Base-by-base conservation (phyloP, 768 basidiomycete genomes). In the Suillus americanus region DNA sequence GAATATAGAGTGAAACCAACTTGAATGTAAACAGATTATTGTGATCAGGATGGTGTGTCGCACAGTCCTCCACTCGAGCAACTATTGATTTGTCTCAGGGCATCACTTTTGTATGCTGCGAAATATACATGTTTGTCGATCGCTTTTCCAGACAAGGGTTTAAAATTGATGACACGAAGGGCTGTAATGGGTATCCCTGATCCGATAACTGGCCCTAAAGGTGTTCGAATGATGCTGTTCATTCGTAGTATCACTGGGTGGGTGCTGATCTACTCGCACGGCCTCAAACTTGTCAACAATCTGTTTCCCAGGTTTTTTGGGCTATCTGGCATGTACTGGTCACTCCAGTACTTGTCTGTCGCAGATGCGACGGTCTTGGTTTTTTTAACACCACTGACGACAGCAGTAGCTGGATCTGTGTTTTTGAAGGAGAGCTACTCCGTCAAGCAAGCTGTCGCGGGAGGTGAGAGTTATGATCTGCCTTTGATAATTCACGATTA, bases 351-450 rank as follows among this genome's bases (percentile, higher is more conserved):
- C 73, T 82, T 95, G 4, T 89, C 90, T 0, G 79, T 95, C 0
- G 89, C 89, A 1, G 94, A 95, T 72, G 85, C 90, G 0, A 89
- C 87, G 0, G 89, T 91, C 5, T 78, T 97, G 55, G 86, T 87
- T 0, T 95, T 94, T 78, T 79, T 95, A 3, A 75, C 83, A 1
- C 94, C 94, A 0, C 82, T 89, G 61, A 81, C 81, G 43, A 90
- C 88, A 0, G 86, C 85, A 0, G 72, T 91, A 5, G 77, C 86
- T 7, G 92, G 86, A 3, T 83, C 84, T 16, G 68, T 91, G 2
- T 79, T 91, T 20, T 74, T 91, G n/a, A 82, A 84, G 28, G 94
- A 95, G 68, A 73, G 70, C 0, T 83, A 90, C 65, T 81, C 82
- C 1, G 74, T 74, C 56, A 81, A 77, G 64, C 86, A 92, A 71